phyloP scores from a whole-genome alignment of 306 rosid genomes.

The Fagus crenata region DNA sequence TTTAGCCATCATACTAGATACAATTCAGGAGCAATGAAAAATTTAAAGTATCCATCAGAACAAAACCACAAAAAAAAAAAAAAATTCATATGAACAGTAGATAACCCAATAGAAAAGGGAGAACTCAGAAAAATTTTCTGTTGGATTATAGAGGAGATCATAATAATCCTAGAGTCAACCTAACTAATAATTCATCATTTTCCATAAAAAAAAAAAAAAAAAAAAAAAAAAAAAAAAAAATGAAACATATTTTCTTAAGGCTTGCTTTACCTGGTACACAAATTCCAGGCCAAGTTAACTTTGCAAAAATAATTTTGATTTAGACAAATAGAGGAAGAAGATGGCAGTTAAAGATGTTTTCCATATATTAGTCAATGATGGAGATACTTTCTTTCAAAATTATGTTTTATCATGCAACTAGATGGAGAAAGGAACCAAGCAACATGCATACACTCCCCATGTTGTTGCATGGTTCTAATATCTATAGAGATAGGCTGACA shows the following conservation, averaged over 20 bases:
- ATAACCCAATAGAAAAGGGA: neutral
- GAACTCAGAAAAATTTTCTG: neutral
- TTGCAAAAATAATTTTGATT: neutral
- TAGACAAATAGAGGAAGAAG: neutral
- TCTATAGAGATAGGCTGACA: too few relatives aligned
- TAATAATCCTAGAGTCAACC: neutral
- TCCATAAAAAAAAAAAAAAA: too few relatives aligned
- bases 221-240: too few relatives aligned
- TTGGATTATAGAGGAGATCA: neutral
- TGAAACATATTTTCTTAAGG: too few relatives aligned
- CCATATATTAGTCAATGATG: neutral
- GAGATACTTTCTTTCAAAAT: neutral
- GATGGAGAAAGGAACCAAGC: too few relatives aligned
- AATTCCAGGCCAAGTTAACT: too few relatives aligned
- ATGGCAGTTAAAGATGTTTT: neutral
- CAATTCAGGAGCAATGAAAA: neutral
- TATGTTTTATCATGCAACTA: too few relatives aligned
- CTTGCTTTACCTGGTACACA: too few relatives aligned
- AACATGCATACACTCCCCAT: too few relatives aligned
- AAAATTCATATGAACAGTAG: neutral
- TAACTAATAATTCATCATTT: neutral
- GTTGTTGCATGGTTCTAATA: too few relatives aligned
- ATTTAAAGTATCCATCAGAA: neutral
- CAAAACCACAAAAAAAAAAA: slow-evolving; percentile 3
- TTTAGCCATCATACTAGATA: slow-evolving; percentile 14